Base-by-base conservation (phyloP, 257 asterid species). In the Gentiana straminea region DNA sequence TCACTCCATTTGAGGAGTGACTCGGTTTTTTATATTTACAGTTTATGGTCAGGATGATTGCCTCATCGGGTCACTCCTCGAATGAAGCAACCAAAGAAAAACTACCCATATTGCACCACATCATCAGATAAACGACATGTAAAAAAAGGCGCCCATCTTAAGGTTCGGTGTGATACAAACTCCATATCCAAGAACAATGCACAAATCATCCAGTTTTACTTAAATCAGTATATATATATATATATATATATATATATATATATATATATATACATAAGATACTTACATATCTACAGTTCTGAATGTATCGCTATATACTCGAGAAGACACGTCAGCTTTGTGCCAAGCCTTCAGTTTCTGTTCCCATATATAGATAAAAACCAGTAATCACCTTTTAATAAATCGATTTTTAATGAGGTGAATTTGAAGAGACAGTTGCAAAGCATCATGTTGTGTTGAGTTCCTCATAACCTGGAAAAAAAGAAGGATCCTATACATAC, bases 331-430 rank as follows among this genome's bases (percentile, higher is more conserved):
- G 8, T 41, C 50, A 24, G 58, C 73, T 65, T 47, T 74, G 61
- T 11, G 4, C 56, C 37, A 58, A 60, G 71, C 60, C 77, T 59
- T 81, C 78, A 79, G 80, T 48, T 64, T 71, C 89, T 77, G 84
- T 66, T 63, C 62, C 72, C 78, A 72, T 52, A 73, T 55, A 72
- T 65, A 73, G 56, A 64, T 60, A 54, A 66, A 35, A 48, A 61
- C 71, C 71, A 73, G 71, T 70, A 54, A 64, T 54, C 33, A 66
- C 47, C 49, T 55, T 45, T 12, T 41, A 33, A 51, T 66, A 56
- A 68, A 45, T 73, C 68, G 48, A 51, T 54, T 68, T 75, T 59
- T 64, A 67, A 58, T 56, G 37, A 35, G 53, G 58, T 50, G 58
- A 59, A 57, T 61, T 66, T 69, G 68, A 41, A 36, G 33, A 47